A percentile compares a stretch with the other conserved stretches of the same genome.
phyloP scores from a whole-genome alignment of 371 early-diverging fungal genomes.

The Zychaea mexicana region DNA sequence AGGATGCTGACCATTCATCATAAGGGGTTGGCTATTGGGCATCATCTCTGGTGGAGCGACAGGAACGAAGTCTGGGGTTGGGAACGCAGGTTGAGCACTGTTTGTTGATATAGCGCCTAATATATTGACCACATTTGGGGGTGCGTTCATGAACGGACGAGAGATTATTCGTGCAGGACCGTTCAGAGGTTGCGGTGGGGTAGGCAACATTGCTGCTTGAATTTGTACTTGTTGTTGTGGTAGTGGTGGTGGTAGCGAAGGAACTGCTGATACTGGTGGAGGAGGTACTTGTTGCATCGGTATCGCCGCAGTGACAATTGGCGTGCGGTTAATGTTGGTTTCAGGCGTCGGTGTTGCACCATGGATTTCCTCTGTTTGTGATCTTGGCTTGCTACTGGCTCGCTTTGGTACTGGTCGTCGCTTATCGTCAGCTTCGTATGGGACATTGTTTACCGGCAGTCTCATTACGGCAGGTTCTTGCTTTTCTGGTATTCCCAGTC shows the following conservation, averaged over 20 bases:
- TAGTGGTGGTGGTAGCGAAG: slow-evolving; percentile 8
- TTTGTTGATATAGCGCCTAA: background rate
- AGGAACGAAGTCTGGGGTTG: background rate
- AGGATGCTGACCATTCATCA: background rate
- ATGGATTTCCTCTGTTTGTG: slow-evolving; percentile 18
- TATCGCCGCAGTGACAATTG: too few species aligned
- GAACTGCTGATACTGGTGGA: background rate
- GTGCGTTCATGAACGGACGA: background rate
- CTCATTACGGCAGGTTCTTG: slow-evolving; percentile 41
- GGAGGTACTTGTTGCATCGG: background rate
- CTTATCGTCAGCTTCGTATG: slow-evolving; percentile 41
- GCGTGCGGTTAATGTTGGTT: too few species aligned
- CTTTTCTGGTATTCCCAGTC: slow-evolving; percentile 30
- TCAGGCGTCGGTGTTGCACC: background rate
- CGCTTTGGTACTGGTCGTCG: slow-evolving; percentile 26
- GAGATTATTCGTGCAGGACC: background rate
- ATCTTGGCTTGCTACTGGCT: slow-evolving; percentile 16
- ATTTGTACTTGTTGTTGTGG: slow-evolving; percentile 1
- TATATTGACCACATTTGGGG: background rate
- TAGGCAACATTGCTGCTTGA: too few species aligned
- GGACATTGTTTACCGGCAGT: slow-evolving; percentile 20
- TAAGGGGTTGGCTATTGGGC: background rate
- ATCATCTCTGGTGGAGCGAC: slow-evolving; percentile 2
- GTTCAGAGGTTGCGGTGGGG: slow-evolving; percentile 3
- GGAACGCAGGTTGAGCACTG: slow-evolving; percentile 3